phyloP scores from a whole-genome alignment of 2,329 filamentous ascomycete species.

The Colletotrichum filicis region DNA sequence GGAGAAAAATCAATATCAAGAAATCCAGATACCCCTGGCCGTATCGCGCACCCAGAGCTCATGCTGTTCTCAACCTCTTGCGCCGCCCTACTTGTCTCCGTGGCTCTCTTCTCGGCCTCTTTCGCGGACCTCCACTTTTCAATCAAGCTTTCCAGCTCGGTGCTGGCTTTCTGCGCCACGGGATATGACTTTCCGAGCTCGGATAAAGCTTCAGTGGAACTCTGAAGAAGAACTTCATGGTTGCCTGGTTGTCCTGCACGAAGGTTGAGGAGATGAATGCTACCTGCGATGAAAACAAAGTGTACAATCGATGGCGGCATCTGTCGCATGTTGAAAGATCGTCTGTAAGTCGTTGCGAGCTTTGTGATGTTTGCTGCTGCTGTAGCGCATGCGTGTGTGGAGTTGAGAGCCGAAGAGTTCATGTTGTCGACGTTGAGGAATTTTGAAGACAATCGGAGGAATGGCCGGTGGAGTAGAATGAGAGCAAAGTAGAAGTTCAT shows the following conservation, averaged over 20 bases:
- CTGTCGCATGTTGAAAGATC: conserved; percentile 8
- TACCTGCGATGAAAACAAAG: conserved; percentile 22
- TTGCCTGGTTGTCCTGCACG: not conserved
- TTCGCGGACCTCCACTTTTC: not conserved
- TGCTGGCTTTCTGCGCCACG: not conserved
- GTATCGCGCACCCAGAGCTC: not conserved
- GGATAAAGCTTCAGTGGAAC: not conserved
- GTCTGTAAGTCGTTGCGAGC: not conserved
- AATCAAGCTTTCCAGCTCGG: not conserved
- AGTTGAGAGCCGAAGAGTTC: not conserved
- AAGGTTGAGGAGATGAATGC: conserved; percentile 3
- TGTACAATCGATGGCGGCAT: conserved; percentile 11
- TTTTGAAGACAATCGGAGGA: not conserved
- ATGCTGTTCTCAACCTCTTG: not conserved
- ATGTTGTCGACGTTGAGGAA: not conserved
- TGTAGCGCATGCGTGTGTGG: not conserved
- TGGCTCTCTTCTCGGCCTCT: not conserved
- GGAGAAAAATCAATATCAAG: not conserved
- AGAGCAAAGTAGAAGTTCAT: conserved; percentile 21
- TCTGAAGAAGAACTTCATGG: conserved; percentile 2
- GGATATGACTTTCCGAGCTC: conserved; percentile 17
- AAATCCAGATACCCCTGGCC: not conserved
- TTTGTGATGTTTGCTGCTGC: conserved; percentile 15
- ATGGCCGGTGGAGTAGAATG: conserved; percentile 23
- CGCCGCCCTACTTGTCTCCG: not conserved